Conservation (phyloP, 2,329 filamentous ascomycete species). For the Claviceps africana region DNA sequence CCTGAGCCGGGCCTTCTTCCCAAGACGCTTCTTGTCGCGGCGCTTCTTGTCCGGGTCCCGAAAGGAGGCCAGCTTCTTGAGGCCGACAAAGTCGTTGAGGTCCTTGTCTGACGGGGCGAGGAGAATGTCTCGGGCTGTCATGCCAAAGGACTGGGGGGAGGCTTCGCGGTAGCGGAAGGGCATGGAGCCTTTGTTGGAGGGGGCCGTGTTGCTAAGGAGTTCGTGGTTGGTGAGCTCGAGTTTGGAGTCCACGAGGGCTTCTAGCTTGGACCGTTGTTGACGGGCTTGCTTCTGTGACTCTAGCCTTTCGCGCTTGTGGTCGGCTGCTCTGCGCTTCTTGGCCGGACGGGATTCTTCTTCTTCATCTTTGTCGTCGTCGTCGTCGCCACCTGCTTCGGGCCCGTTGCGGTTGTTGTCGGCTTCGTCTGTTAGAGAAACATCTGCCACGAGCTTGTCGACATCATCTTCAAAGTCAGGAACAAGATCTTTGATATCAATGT, state of each 20-base stretch:
- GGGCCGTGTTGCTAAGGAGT: conserved; percentile 25
- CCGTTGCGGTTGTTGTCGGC: conserved; percentile 19
- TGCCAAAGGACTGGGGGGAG: conserved; percentile 75
- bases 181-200: conserved; percentile 24
- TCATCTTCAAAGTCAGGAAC: conserved; percentile 73
- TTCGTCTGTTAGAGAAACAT: conserved; percentile 37
- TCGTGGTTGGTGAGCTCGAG: conserved; percentile 59
- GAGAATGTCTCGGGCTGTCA: conserved; percentile 81
- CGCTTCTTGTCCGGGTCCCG: conserved; percentile 79
- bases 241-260: conserved; percentile 70
- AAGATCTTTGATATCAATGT: conserved; percentile 92
- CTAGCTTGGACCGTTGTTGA: conserved; percentile 68
- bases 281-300: conserved; percentile 58
- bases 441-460: conserved; percentile 27
- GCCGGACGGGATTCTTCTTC: conserved; percentile 32
- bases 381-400: conserved; percentile 14
- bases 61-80: conserved; percentile 91
- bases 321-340: conserved; percentile 46
- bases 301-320: conserved; percentile 44
- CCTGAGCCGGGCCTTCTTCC: conserved; percentile 81
- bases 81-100: conserved; percentile 78
- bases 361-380: conserved; percentile 25
- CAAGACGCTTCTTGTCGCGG: conserved; percentile 73
- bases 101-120: conserved; percentile 71
- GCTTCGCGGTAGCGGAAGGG: conserved; percentile 88